Evolutionary conservation across 208 protist genomes (phyloP), one percentile per base, ranked within the genome.

Genomic region (Leishmania lainsoni): DNA sequence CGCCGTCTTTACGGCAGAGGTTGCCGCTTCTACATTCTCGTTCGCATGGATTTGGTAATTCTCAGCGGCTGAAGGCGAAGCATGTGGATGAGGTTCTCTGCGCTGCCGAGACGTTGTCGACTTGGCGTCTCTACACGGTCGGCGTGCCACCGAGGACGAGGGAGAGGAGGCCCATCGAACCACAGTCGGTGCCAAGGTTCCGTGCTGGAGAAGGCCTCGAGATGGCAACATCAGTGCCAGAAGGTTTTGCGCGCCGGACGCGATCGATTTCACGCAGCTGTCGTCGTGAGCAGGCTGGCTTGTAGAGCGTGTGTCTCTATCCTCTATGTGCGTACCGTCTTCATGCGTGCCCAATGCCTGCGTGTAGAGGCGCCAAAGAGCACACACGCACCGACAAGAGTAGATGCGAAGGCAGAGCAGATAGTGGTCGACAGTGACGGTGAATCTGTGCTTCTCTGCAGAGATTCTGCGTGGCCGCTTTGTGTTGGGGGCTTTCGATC

Each of bases 141-240:
- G 69, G 32, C 26, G 69, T 51, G 69, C 48, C 69, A 35, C 69
- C 10, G 69, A 54, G 69, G 45, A 35, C 39, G 69, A 54, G 45
- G 69, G 45, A 52, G 45, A 52, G 69, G 39, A 29, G 69, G 9
- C 69, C 69, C 35, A 73, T 17, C 69, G 69, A 73, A 9, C 48
- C 26, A 45, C 45, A 73, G 45, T 73, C 45, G 69, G 42, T 35
- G 69, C 69, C 26, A 73, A 20, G 69, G 69, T 54, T 73, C 69
- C 69, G 17, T 45, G 45, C 4, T 52, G 69, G 5, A 73, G 42
- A 4, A 73, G 39, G 8, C 69, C 45, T 29, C 69, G 69, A 51
- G 69, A 73, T 73, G 69, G 45, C 42, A 73, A 22, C 69, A 73
- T 73, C 39, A 12, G 69, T 45, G 26, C 26, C 22, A 5, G 17